Conservation (phyloP, 345 rosid genomes). For the Laguncularia racemosa region DNA sequence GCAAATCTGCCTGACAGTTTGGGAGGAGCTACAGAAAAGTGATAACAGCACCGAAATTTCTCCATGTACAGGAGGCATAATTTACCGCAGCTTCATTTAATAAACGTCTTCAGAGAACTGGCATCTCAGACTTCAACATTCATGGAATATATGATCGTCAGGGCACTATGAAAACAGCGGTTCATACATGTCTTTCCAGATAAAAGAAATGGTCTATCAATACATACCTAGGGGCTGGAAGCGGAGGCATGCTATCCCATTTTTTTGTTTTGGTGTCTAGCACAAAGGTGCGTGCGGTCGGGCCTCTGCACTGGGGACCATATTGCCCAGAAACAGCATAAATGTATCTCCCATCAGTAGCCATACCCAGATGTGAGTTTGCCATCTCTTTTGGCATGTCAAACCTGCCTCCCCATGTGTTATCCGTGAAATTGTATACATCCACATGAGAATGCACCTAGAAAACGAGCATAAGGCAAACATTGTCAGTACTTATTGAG, state of each 20-base stretch:
- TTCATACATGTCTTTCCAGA: too few relatives aligned
- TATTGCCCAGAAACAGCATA: constrained; percentile 67
- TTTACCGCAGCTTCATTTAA: too few relatives aligned
- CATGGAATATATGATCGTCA: too few relatives aligned
- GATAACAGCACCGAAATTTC: too few relatives aligned
- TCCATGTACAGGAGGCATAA: too few relatives aligned
- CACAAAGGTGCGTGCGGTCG: constrained; percentile 43
- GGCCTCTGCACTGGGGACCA: constrained; percentile 79
- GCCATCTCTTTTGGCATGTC: constrained; percentile 72
- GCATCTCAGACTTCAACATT: too few relatives aligned
- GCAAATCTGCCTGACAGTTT: too few relatives aligned
- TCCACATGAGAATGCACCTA: constrained; percentile 89
- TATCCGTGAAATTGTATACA: constrained; percentile 56
- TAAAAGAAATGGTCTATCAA: background rate
- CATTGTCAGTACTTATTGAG: background rate
- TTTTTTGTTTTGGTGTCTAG: constrained; percentile 52
- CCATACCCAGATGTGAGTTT: constrained; percentile 73
- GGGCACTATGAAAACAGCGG: too few relatives aligned
- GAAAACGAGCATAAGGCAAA: constrained; percentile 5
- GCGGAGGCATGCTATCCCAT: constrained; percentile 51
- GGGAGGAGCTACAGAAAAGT: too few relatives aligned
- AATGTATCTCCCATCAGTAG: constrained; percentile 60
- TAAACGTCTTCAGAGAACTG: too few relatives aligned
- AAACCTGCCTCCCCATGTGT: constrained; percentile 56
- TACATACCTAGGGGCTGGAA: constrained; percentile 67